Evolutionary conservation across 2,329 filamentous ascomycete species (phyloP), one percentile per base, ranked within the genome.

Genomic region (Orbilia javanica): DNA sequence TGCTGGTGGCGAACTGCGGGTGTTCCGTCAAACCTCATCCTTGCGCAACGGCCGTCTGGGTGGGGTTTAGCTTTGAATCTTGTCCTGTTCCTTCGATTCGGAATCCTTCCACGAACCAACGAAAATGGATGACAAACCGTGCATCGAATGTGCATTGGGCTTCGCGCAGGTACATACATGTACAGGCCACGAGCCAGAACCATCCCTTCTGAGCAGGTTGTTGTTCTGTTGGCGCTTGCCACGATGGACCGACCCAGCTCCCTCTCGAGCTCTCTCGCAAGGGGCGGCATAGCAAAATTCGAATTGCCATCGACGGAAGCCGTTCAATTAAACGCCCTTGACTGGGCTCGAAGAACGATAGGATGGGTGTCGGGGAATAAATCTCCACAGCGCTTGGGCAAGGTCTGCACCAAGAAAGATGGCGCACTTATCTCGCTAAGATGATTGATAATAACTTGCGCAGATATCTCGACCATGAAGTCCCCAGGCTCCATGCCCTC

Each of bases 351-450:
- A 65, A 50, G 34, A 50, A 50, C 27, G 18, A 65, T 65, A 50
- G 42, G 62, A 39, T 22, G 44, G 29, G 25, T 36, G 8, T 42
- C 48, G 34, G 48, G 31, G 34, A 50, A 64, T 36, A 36, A 48
- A 48, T 52, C 13, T 67, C 52, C 60, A 62, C 73, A 70, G 73
- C 73, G 73, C 66, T 77, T 77, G 73, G 60, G 44, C 57, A 55
- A 55, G 46, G 55, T 27, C 52, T 34, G 31, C 31, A 57, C 64
- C 72, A 76, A 65, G 65, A 69, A 67, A 77, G 27, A 77, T 77
- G 73, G 73, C 73, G 73, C 66, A 65, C 72, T 67, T 71, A 71
- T 77, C 67, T 77, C 73, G 73, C 73, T 77, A 70, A 60, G 34
- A 36, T 31, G 34, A 36, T 31, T 44, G 29, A 36, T 34, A 48